phyloP scores from a whole-genome alignment of 2,329 filamentous ascomycete genomes.

The Penicillium glabrum region DNA sequence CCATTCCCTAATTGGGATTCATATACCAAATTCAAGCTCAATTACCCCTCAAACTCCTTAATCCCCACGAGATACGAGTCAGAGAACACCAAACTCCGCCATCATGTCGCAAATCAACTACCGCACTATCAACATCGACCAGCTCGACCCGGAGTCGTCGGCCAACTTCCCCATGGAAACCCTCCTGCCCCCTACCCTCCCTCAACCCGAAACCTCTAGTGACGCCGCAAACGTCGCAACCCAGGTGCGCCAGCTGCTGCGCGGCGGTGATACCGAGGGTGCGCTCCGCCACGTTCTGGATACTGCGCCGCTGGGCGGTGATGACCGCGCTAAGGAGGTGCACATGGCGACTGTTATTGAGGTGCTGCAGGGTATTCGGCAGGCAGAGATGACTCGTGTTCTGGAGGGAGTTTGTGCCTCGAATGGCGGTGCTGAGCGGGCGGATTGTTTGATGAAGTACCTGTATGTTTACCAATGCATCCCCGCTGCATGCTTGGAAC shows the following conservation, averaged over 20 bases:
- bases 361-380: constrained; percentile 93
- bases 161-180: constrained; percentile 88
- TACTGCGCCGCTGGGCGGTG: constrained; percentile 68
- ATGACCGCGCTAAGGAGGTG: constrained; percentile 66
- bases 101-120: constrained; percentile 58
- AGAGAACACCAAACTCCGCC: not conserved
- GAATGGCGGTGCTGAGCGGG: constrained; percentile 76
- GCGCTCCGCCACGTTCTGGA: constrained; percentile 82
- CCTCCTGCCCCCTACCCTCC: constrained; percentile 70
- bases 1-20: not conserved
- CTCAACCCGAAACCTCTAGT: constrained; percentile 69
- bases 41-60: not conserved
- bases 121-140: constrained; percentile 93
- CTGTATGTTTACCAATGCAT: constrained; percentile 61
- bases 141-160: constrained; percentile 83
- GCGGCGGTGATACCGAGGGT: constrained; percentile 83
- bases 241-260: constrained; percentile 83
- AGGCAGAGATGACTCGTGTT: constrained; percentile 90
- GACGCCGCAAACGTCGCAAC: constrained; percentile 75
- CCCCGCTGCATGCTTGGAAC: not conserved
- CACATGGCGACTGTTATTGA: constrained; percentile 88
- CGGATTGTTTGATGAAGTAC: constrained; percentile 98
- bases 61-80: not conserved
- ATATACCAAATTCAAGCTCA: not conserved
- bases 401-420: constrained; percentile 76